Conservation (phyloP, 2,329 filamentous ascomycete genomes). For the Monosporascus sp. region DNA sequence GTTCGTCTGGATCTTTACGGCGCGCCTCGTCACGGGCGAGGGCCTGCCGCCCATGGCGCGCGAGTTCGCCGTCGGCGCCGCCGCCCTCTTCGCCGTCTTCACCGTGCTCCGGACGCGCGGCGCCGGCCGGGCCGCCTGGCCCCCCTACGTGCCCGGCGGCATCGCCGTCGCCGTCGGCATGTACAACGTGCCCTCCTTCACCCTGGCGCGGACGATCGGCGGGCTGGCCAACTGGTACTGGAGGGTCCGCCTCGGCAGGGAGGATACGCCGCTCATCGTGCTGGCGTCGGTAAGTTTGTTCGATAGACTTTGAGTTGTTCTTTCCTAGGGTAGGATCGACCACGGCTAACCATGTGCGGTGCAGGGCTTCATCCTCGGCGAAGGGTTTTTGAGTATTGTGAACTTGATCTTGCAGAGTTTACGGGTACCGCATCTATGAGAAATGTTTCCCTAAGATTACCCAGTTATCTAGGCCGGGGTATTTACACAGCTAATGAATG, state of each 20-base stretch:
- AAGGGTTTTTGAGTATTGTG: constrained; percentile 86
- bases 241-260: constrained; percentile 46
- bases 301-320: not conserved
- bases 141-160: constrained; percentile 76
- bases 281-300: constrained; percentile 58
- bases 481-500: too few relatives aligned
- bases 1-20: constrained; percentile 97
- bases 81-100: constrained; percentile 62
- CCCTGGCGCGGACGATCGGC: constrained; percentile 77
- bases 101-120: constrained; percentile 65
- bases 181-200: constrained; percentile 97
- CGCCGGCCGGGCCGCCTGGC: constrained; percentile 53
- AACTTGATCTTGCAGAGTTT: constrained; percentile 79
- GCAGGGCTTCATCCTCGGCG: constrained; percentile 81
- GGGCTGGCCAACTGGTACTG: constrained; percentile 74
- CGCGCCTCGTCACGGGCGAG: constrained; percentile 83
- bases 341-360: not conserved
- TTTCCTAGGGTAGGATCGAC: constrained; percentile 2
- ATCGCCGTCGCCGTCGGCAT: constrained; percentile 97
- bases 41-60: constrained; percentile 79
- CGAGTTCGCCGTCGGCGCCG: constrained; percentile 73
- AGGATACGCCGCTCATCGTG: constrained; percentile 79
- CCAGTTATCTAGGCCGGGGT: too few relatives aligned
- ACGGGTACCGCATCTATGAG: constrained; percentile 65
- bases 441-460: too few relatives aligned